phyloP scores from a whole-genome alignment of 345 rosid species.

The Eucalyptus globulus region DNA sequence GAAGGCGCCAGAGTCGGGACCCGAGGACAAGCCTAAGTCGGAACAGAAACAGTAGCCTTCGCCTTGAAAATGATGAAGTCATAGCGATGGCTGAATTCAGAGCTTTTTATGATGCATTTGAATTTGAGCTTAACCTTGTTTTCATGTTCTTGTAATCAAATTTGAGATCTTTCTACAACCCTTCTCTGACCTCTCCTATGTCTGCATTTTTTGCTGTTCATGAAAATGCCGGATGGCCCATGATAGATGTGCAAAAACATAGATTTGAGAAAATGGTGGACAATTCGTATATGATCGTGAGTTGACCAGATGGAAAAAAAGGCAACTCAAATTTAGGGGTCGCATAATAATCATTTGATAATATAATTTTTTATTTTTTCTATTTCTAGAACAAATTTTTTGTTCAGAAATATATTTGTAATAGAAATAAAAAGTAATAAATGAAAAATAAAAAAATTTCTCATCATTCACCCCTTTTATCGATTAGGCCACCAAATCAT shows the following conservation, averaged over 20 bases:
- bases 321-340: not conserved
- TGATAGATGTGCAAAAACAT: not conserved
- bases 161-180: not conserved
- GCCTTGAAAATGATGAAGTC: not conserved
- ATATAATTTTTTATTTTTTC: too few relatives aligned
- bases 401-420: too few relatives aligned
- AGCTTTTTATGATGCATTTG: not conserved
- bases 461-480: accelerated
- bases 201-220: not conserved
- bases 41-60: not conserved
- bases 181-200: not conserved
- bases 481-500: too few relatives aligned
- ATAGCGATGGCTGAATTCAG: not conserved
- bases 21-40: not conserved
- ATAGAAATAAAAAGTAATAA: too few relatives aligned
- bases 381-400: too few relatives aligned
- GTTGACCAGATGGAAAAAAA: not conserved
- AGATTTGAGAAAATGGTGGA: not conserved
- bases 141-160: not conserved
- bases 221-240: not conserved
- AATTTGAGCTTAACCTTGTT: not conserved
- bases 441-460: too few relatives aligned
- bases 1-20: not conserved
- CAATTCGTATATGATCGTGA: not conserved
- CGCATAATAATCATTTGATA: too few relatives aligned